Percentiles rank a stretch among this genome's conserved stretches.
Conservation (phyloP, 1,284 basidiomycete genomes). For the Puccinia hordei region DNA sequence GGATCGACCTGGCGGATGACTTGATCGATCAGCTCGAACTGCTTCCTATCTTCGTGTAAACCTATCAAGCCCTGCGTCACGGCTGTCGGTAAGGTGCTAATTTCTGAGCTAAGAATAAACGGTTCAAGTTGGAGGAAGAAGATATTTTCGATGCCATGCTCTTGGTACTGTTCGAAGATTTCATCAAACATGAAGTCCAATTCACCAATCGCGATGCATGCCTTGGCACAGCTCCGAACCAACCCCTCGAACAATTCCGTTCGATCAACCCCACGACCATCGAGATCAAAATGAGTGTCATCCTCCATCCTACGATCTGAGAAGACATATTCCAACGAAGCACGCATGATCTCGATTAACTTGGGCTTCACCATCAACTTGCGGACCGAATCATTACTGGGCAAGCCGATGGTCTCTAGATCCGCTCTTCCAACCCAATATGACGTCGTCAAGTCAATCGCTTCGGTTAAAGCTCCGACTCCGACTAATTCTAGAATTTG, state of each 20-base stretch:
- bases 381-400: conserved; percentile 67
- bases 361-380: conserved; percentile 73
- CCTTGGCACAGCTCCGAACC: conserved; percentile 76
- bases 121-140: conserved; percentile 81
- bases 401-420: conserved; percentile 87
- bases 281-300: conserved; percentile 75
- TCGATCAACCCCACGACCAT: conserved; percentile 87
- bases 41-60: conserved; percentile 69
- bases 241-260: conserved; percentile 86
- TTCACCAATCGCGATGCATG: conserved; percentile 77
- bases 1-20: conserved; percentile 97
- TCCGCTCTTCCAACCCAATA: conserved; percentile 80
- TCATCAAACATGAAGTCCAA: conserved; percentile 88
- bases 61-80: conserved; percentile 83
- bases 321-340: conserved; percentile 86
- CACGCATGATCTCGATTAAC: conserved; percentile 78
- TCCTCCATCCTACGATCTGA: conserved; percentile 91
- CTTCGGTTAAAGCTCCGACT: conserved; percentile 81
- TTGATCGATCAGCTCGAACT: conserved; percentile 76
- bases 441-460: conserved; percentile 79
- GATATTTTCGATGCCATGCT: conserved; percentile 81
- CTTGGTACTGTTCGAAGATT: conserved; percentile 83
- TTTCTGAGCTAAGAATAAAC: conserved; percentile 74
- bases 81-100: conserved; percentile 69
- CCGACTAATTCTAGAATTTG: conserved; percentile 81